A percentile compares a stretch with the other conserved stretches of the same genome.
Conservation (phyloP, 352 stramenopile genomes). For the Globisporangium sylvaticum region DNA sequence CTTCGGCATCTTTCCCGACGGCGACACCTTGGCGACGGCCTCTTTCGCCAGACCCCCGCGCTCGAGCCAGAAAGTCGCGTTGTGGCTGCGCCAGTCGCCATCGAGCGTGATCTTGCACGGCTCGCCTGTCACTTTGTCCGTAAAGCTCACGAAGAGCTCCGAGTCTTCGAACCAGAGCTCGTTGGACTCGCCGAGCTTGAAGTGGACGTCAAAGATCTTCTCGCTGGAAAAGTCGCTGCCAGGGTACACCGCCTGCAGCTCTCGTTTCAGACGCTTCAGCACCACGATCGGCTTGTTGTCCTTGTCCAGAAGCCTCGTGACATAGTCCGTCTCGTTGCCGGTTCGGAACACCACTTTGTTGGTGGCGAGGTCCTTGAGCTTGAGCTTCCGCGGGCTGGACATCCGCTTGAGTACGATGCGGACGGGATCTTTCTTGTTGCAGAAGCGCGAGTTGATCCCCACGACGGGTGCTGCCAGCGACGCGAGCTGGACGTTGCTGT, state of each 20-base stretch:
- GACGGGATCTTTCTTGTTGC: background rate
- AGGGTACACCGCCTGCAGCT: background rate
- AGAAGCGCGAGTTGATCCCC: background rate
- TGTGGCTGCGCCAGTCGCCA: background rate
- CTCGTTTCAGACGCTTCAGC: background rate
- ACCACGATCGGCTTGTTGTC: background rate
- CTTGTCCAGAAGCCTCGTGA: background rate
- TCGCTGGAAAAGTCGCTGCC: background rate
- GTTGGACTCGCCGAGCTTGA: conserved; percentile 1
- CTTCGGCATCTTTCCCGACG: background rate
- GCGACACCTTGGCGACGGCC: background rate
- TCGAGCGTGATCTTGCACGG: background rate
- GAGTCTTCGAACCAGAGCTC: background rate
- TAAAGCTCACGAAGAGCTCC: background rate
- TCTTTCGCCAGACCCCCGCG: background rate
- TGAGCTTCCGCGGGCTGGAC: background rate
- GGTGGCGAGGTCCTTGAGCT: background rate
- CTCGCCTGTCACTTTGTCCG: background rate
- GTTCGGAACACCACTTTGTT: background rate
- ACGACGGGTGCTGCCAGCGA: background rate
- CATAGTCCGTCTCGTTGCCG: background rate
- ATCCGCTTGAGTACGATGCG: background rate
- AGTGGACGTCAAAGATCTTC: background rate
- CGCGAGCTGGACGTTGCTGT: background rate
- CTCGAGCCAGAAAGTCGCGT: background rate